These are phyloP conservation scores for Antrodiella citrinella DNA, from an alignment of 768 basidiomycete species.

Conservation along the genomic window DNA sequence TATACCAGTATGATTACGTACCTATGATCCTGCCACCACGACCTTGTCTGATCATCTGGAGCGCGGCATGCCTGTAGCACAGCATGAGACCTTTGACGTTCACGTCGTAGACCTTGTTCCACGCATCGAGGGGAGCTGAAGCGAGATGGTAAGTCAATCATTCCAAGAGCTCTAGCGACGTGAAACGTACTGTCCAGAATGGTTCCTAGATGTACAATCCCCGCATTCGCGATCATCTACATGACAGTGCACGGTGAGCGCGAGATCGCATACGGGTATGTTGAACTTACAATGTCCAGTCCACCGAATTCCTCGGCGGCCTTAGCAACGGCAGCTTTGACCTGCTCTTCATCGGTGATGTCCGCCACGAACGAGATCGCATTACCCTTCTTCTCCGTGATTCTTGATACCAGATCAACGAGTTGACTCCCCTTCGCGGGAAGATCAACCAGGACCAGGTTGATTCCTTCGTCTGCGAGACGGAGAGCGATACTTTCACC, in stretches of 20 bases:
- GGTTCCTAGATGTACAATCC: conserved; percentile 5
- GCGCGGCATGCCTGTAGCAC: conserved; percentile 33
- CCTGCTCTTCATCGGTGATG: conserved; percentile 34
- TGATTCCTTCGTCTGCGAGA: conserved; percentile 20
- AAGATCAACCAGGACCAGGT: conserved; percentile 14
- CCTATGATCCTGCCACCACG: conserved; percentile 33
- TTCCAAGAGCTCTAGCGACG: not conserved
- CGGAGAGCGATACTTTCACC: conserved; percentile 20
- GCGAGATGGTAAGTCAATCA: not conserved
- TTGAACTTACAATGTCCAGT: conserved; percentile 40
- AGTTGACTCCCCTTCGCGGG: conserved; percentile 9
- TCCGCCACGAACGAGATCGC: conserved; percentile 27
- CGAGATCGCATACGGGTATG: not conserved
- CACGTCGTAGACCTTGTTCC: conserved; percentile 26
- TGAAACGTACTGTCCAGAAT: conserved; percentile 9
- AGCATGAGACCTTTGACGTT: conserved; percentile 34
- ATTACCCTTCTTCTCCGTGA: conserved; percentile 16
- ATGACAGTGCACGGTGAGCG: not conserved
- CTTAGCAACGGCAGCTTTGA: conserved; percentile 30
- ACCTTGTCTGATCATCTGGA: conserved; percentile 33
- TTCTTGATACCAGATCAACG: conserved; percentile 8
- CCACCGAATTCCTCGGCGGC: conserved; percentile 28
- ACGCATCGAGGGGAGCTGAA: conserved; percentile 21
- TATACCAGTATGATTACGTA: conserved; percentile 3
- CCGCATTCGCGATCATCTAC: conserved; percentile 24